These are phyloP conservation scores for Tetrahymena thermophila DNA, from an alignment of 73 alveolate genomes.

Conservation along the genomic window DNA sequence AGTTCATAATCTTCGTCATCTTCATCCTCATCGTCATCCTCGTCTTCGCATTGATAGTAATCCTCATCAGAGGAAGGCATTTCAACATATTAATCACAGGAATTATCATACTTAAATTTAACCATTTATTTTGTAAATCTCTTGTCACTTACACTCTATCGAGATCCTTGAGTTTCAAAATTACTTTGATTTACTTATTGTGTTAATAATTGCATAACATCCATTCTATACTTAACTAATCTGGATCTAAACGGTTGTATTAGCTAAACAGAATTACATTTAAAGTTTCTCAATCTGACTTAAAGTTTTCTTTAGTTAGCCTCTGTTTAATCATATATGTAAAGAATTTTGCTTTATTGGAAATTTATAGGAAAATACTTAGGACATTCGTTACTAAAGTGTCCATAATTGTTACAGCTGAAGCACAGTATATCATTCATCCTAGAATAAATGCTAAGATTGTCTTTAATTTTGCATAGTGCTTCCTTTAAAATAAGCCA, in stretches of 20 bases:
- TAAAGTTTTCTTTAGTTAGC: background rate
- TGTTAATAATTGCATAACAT: background rate
- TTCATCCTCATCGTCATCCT: background rate
- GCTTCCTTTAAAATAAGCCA: background rate
- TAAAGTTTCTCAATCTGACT: background rate
- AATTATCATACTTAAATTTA: background rate
- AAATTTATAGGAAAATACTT: background rate
- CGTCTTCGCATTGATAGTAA: background rate
- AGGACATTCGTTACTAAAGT: background rate
- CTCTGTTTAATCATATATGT: background rate
- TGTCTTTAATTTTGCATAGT: background rate
- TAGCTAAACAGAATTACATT: background rate
- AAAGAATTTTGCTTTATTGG: background rate
- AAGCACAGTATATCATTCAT: background rate
- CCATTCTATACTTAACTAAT: background rate
- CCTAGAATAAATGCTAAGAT: background rate
- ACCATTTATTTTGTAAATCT: background rate
- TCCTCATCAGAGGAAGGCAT: background rate
- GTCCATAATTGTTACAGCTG: background rate
- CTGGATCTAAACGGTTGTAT: background rate
- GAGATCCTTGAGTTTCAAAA: background rate
- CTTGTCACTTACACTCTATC: background rate
- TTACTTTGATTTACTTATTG: background rate
- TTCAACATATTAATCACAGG: background rate
- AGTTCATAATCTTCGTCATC: background rate